A percentile compares a stretch with the other conserved stretches of the same genome.
Evolutionary conservation across 345 rosid genomes (phyloP).

Genomic region (Ailanthus altissimus): DNA sequence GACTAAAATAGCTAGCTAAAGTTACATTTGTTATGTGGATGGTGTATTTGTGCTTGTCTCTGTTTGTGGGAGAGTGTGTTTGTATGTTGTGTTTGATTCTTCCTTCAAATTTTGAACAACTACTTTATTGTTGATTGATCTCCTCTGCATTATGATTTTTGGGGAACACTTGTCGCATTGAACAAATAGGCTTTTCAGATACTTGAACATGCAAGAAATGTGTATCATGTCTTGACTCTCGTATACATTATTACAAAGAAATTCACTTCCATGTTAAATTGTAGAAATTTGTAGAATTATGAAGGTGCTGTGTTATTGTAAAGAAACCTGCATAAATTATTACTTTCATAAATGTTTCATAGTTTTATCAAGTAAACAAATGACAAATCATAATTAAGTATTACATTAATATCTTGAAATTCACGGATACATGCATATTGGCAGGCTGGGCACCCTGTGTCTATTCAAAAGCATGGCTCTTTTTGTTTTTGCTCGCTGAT

Average conservation of each 20-base stretch:
- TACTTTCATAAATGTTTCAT: background rate
- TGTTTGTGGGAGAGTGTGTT: background rate
- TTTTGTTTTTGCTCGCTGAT: background rate
- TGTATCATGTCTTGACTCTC: background rate
- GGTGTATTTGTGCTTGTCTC: background rate
- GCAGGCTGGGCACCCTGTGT: background rate
- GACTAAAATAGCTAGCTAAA: background rate
- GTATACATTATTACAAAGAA: background rate
- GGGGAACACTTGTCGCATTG: background rate
- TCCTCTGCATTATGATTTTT: background rate
- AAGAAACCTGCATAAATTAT: background rate
- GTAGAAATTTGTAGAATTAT: background rate
- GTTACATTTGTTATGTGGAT: background rate
- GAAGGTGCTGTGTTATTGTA: background rate
- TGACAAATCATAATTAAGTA: background rate
- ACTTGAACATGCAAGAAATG: background rate
- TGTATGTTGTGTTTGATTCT: background rate
- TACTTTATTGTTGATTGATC: background rate
- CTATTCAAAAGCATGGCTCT: background rate
- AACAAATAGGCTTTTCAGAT: background rate
- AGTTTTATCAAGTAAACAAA: background rate
- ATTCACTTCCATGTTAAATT: background rate
- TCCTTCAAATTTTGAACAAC: background rate
- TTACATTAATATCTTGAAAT: background rate
- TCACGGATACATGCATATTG: background rate